Percentiles rank a stretch among this genome's conserved stretches.
These are phyloP conservation scores for Phytophthora cryptogea DNA, from an alignment of 352 stramenopile species.

Conservation along the genomic window DNA sequence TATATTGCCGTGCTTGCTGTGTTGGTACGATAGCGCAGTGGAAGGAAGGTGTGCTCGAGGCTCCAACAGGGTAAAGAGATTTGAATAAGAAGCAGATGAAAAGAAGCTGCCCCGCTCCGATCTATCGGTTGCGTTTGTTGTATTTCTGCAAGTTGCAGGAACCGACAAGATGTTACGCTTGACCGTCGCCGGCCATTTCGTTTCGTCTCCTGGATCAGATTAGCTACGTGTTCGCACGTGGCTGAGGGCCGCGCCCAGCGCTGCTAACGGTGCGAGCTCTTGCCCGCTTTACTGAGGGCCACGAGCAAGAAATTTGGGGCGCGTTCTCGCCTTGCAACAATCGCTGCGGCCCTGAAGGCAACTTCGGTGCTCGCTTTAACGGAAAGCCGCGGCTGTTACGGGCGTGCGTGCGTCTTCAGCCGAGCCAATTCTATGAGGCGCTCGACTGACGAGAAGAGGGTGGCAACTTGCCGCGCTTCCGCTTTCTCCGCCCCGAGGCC, in stretches of 20 bases:
- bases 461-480: background rate
- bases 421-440: conserved; percentile 1
- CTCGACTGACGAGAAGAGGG: background rate
- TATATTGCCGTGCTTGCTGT: conserved; percentile 25
- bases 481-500: background rate
- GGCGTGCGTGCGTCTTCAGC: background rate
- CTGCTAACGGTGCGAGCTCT: no score
- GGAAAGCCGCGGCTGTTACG: conserved; percentile 1
- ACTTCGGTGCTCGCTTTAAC: background rate
- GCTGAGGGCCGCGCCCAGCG: no score
- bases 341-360: no score
- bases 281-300: no score
- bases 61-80: background rate
- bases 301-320: no score
- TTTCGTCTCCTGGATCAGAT: no score
- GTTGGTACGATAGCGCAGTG: conserved; percentile 8
- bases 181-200: no score
- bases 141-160: no score
- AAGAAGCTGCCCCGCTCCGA: background rate
- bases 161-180: no score
- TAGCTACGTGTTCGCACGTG: no score
- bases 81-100: conserved; percentile 13
- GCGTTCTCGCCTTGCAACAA: no score
- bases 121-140: no score
- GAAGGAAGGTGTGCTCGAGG: conserved; percentile 1